Percentiles rank a stretch among this genome's conserved stretches.
Evolutionary conservation across 225 moss, liverwort and hornwort species (phyloP).

Genomic region (Bryoerythrophyllum caledonicum): DNA sequence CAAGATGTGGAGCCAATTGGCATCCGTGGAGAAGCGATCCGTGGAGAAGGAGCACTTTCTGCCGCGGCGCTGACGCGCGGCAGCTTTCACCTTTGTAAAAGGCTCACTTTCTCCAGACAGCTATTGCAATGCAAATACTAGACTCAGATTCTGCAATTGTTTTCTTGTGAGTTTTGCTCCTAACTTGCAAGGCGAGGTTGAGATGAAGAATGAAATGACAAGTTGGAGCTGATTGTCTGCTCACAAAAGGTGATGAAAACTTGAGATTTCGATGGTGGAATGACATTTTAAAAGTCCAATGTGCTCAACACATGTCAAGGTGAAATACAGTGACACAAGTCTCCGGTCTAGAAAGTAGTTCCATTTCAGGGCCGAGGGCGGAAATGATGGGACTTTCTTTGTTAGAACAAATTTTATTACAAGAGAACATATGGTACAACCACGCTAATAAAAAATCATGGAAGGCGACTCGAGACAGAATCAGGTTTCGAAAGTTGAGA

Average conservation of each 20-base stretch:
- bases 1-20: slow-evolving; percentile 27
- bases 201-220: neutral
- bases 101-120: too few species aligned
- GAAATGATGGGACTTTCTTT: neutral
- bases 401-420: slow-evolving; percentile 18
- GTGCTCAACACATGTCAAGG: neutral
- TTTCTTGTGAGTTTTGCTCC: too few species aligned
- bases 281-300: neutral
- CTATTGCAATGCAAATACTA: too few species aligned
- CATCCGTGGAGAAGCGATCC: neutral
- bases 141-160: too few species aligned
- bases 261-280: neutral
- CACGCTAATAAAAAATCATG: neutral
- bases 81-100: neutral
- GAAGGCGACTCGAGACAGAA: slow-evolving; percentile 15
- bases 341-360: neutral
- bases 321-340: neutral
- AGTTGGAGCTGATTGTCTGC: neutral
- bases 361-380: too few species aligned
- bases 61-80: slow-evolving; percentile 17
- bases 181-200: too few species aligned
- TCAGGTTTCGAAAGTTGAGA: slow-evolving; percentile 1
- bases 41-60: neutral
- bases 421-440: slow-evolving; percentile 33
- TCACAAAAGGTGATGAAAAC: neutral